These are phyloP conservation scores for thale cress (Arabidopsis thaliana) DNA, from an alignment of 345 rosid species.

Conservation along the genomic window DNA sequence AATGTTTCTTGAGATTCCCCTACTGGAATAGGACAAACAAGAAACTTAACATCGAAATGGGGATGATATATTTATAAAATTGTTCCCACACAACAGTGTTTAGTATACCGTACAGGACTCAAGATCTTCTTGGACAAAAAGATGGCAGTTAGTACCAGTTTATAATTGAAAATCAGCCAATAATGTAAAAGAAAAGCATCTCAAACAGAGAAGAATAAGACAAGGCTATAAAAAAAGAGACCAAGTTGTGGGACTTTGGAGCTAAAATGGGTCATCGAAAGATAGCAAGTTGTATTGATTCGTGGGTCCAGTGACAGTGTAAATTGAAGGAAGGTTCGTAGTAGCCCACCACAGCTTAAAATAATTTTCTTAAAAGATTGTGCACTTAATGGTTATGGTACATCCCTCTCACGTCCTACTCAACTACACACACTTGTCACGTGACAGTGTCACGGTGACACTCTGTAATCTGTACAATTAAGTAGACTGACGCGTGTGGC, in stretches of 20 bases:
- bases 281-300: slow-evolving; percentile 42
- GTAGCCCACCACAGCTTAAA: slow-evolving; percentile 24
- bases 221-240: slow-evolving; percentile 27
- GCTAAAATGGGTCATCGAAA: slow-evolving; percentile 27
- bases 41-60: neutral
- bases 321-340: slow-evolving; percentile 38
- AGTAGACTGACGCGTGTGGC: slow-evolving; percentile 5
- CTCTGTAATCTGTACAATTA: slow-evolving; percentile 11
- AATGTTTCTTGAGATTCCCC: slow-evolving; percentile 34
- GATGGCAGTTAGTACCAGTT: slow-evolving; percentile 45
- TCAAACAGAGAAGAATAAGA: slow-evolving; percentile 19
- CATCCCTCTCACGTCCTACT: slow-evolving; percentile 25
- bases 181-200: slow-evolving; percentile 28
- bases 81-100: slow-evolving; percentile 35
- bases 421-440: slow-evolving; percentile 18
- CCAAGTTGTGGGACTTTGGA: slow-evolving; percentile 41
- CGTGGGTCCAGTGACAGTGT: slow-evolving; percentile 43
- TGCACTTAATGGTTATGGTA: slow-evolving; percentile 9
- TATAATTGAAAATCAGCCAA: slow-evolving; percentile 39
- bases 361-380: neutral
- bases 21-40: slow-evolving; percentile 34
- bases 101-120: slow-evolving; percentile 28
- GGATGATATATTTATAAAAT: neutral
- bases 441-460: slow-evolving; percentile 23
- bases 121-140: slow-evolving; percentile 11